A percentile compares a stretch with the other conserved stretches of the same genome.
phyloP scores from a whole-genome alignment of 1,139 yeast genomes.

The Saccharomyces hybrid region DNA sequence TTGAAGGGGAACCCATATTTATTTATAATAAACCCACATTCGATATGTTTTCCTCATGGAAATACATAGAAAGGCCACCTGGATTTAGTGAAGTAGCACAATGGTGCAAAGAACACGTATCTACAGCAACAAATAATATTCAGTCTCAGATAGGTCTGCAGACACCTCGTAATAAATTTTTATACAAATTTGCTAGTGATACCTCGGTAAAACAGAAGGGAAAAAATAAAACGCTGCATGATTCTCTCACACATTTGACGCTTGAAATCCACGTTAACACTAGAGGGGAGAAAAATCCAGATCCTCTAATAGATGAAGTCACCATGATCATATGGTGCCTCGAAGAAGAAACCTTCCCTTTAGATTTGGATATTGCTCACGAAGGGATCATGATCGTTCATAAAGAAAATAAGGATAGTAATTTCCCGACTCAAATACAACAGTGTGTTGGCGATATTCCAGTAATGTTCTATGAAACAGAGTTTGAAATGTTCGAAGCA shows the following conservation, averaged over 20 bases:
- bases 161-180: slow-evolving; percentile 34
- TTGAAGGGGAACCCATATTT: slow-evolving; percentile 16
- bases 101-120: slow-evolving; percentile 19
- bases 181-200: slow-evolving; percentile 31
- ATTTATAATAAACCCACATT: slow-evolving; percentile 5
- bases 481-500: slow-evolving; percentile 48
- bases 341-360: slow-evolving; percentile 39
- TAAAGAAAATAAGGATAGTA: slow-evolving; percentile 4
- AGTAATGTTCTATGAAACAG: slow-evolving; percentile 39
- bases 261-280: slow-evolving; percentile 65
- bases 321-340: slow-evolving; percentile 56
- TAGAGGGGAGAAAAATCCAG: slow-evolving; percentile 46
- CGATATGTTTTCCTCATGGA: slow-evolving; percentile 30
- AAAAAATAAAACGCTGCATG: slow-evolving; percentile 39
- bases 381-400: slow-evolving; percentile 34
- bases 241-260: slow-evolving; percentile 46
- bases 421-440: slow-evolving; percentile 8
- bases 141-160: slow-evolving; percentile 47
- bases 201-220: slow-evolving; percentile 27
- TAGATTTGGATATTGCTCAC: slow-evolving; percentile 28
- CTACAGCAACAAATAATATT: slow-evolving; percentile 19
- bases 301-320: slow-evolving; percentile 58
- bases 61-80: slow-evolving; percentile 39
- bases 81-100: slow-evolving; percentile 30
- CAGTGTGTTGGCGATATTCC: slow-evolving; percentile 16